Conservation (phyloP, 192 early-diverging fungal species). For the Linnemannia zychae region DNA sequence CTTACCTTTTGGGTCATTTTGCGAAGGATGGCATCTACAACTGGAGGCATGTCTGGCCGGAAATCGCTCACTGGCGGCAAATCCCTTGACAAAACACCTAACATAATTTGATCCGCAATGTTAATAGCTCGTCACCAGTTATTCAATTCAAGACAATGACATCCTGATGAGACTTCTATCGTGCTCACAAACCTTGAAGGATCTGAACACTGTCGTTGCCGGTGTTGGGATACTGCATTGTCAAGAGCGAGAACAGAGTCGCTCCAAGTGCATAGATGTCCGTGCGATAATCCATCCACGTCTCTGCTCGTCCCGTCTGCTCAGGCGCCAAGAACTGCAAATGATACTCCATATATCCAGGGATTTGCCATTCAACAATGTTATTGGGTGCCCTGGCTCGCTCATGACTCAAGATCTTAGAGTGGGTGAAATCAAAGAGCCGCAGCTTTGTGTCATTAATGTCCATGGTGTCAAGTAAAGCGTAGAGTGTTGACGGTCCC, state of each 20-base stretch:
- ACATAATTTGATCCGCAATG: not conserved
- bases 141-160: not conserved
- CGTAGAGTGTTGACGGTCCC: constrained; percentile 2
- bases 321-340: constrained; percentile 49
- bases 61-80: constrained; percentile 29
- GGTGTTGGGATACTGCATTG: constrained; percentile 51
- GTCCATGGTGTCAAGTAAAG: constrained; percentile 23
- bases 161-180: not conserved
- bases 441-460: constrained; percentile 44
- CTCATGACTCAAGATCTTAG: constrained; percentile 51
- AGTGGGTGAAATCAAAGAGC: constrained; percentile 52
- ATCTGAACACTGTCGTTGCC: constrained; percentile 52
- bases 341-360: constrained; percentile 50
- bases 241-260: constrained; percentile 43
- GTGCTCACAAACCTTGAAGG: constrained; percentile 30
- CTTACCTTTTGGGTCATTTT: constrained; percentile 51
- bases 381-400: constrained; percentile 53
- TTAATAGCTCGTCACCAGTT: not conserved
- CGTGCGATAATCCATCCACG: constrained; percentile 54
- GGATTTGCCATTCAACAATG: constrained; percentile 51
- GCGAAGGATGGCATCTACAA: constrained; percentile 37
- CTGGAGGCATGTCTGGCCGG: constrained; percentile 43
- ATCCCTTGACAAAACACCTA: constrained; percentile 44
- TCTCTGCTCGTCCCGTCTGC: constrained; percentile 53
- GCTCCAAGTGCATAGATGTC: constrained; percentile 48